Conservation (phyloP, 2,329 filamentous ascomycete genomes). For the Colletotrichum sojae region DNA sequence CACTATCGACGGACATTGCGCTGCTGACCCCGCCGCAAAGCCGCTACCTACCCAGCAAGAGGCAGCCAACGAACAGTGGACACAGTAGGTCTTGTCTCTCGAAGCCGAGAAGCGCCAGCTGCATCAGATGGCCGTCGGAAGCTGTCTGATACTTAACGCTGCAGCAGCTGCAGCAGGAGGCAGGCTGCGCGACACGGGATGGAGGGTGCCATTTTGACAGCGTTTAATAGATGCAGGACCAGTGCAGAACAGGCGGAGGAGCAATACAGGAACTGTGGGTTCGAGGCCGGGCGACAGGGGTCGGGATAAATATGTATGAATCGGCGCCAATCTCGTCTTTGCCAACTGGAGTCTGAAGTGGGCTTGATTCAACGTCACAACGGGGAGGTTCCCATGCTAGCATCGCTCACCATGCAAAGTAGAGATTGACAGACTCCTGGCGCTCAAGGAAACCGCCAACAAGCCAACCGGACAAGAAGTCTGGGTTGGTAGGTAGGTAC, state of each 20-base stretch:
- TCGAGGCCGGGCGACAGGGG: conserved; percentile 21
- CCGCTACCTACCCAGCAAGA: conserved; percentile 11
- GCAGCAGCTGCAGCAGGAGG: background rate
- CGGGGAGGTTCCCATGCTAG: conserved; percentile 6
- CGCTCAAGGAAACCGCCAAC: no score
- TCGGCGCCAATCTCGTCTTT: conserved; percentile 40
- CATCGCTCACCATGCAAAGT: background rate
- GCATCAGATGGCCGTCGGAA: background rate
- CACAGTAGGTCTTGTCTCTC: background rate
- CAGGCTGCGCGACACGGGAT: background rate
- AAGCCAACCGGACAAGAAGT: no score
- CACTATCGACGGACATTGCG: conserved; percentile 22
- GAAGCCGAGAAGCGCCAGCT: background rate
- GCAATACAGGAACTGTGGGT: background rate
- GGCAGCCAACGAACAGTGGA: conserved; percentile 7
- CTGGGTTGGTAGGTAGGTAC: no score
- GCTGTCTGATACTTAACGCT: background rate
- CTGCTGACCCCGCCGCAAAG: conserved; percentile 33
- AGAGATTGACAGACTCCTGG: no score
- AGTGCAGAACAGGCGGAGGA: conserved; percentile 16
- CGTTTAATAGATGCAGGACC: conserved; percentile 9
- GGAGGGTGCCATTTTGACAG: conserved; percentile 1
- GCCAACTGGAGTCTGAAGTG: conserved; percentile 30
- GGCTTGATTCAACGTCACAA: conserved; percentile 41
- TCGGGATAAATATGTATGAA: conserved; percentile 31